Evolutionary conservation across 805 yeast genomes (phyloP).

Genomic region (Wickerhamomyces kurtzmanii): DNA sequence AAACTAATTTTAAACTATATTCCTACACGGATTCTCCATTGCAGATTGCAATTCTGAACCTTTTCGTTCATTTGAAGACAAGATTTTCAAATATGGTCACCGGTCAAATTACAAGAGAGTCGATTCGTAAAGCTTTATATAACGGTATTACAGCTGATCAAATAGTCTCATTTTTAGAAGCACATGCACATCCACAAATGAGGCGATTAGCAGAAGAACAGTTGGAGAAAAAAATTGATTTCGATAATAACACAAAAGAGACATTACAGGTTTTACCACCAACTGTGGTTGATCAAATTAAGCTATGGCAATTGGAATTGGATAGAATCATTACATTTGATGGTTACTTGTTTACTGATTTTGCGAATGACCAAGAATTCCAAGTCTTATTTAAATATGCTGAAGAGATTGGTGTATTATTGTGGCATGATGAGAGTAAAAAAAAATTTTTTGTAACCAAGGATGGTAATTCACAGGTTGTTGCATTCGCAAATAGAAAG

Average conservation of each 20-base stretch:
- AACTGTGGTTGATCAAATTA: constrained; percentile 93
- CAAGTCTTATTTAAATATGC: constrained; percentile 69
- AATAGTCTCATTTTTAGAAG: constrained; percentile 76
- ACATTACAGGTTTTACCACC: constrained; percentile 72
- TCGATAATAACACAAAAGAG: constrained; percentile 36
- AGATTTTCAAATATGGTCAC: constrained; percentile 89
- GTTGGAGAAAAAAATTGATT: constrained; percentile 56
- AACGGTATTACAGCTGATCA: constrained; percentile 96
- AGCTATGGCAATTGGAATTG: constrained; percentile 91
- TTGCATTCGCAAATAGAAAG: constrained; percentile 80
- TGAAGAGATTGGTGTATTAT: constrained; percentile 78
- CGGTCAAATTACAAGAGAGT: constrained; percentile 89
- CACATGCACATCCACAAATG: constrained; percentile 95
- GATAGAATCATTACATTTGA: constrained; percentile 83
- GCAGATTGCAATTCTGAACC: constrained; percentile 84
- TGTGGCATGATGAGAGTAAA: constrained; percentile 73
- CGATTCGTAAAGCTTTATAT: constrained; percentile 70
- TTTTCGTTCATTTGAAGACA: constrained; percentile 78
- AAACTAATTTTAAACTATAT: constrained; percentile 88
- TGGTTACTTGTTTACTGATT: constrained; percentile 85
- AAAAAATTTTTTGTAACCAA: constrained; percentile 77
- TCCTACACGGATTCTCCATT: constrained; percentile 91
- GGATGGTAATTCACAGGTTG: constrained; percentile 82
- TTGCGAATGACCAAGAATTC: constrained; percentile 68
- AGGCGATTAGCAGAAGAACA: constrained; percentile 60